phyloP scores from a whole-genome alignment of 306 rosid genomes.

The Lotus japonicus region DNA sequence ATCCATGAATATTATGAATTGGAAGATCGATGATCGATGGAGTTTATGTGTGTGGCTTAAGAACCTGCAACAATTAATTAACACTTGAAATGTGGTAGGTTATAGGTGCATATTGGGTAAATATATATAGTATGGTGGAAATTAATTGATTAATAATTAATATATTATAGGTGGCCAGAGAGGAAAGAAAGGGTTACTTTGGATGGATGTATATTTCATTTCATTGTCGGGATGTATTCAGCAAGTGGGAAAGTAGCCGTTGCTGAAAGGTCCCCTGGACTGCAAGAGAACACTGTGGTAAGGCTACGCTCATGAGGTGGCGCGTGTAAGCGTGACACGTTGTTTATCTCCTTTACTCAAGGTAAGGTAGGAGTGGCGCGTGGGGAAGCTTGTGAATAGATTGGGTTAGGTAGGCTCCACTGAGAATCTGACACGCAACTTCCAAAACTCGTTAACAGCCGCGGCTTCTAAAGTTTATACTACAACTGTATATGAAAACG shows the following conservation, averaged over 20 bases:
- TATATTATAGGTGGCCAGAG: slow-evolving; percentile 5
- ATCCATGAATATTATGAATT: slow-evolving; percentile 38
- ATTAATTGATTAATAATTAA: neutral
- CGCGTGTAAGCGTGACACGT: slow-evolving; percentile 11
- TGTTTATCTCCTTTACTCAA: too few relatives aligned
- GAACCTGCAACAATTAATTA: neutral
- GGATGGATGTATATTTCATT: neutral
- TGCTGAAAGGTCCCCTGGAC: slow-evolving; percentile 22
- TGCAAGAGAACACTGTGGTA: neutral
- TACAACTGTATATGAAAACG: too few relatives aligned
- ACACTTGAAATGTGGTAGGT: neutral
- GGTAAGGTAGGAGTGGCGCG: neutral
- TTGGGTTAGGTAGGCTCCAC: neutral
- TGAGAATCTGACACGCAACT: neutral
- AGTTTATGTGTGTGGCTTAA: neutral
- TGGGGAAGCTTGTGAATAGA: too few relatives aligned
- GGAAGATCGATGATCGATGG: too few relatives aligned
- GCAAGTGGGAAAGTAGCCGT: slow-evolving; percentile 28
- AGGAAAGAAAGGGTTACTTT: slow-evolving; percentile 22
- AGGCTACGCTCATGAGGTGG: neutral
- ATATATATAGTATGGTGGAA: too few relatives aligned
- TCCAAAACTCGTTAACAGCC: neutral
- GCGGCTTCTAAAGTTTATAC: too few relatives aligned
- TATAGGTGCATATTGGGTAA: too few relatives aligned
- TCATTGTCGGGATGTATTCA: neutral